These are phyloP conservation scores for Monocercomonoides exilis DNA, from an alignment of 78 protist genomes.

Conservation along the genomic window DNA sequence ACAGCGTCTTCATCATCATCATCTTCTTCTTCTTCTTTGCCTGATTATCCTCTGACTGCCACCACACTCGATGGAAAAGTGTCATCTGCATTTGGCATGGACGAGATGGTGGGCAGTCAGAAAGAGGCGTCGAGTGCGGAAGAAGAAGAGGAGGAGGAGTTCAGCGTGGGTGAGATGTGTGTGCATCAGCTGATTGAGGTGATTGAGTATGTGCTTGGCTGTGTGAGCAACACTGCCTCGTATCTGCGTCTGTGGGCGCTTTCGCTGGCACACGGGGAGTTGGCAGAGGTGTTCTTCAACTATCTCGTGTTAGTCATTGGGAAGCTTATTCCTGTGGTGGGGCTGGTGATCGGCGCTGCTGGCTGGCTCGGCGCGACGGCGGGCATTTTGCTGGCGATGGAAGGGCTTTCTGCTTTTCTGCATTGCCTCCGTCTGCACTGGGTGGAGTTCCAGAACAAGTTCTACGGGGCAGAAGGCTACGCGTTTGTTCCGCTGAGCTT, in stretches of 20 bases:
- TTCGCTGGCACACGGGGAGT: slow-evolving; percentile 91
- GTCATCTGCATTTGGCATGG: too few relatives aligned
- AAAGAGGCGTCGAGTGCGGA: too few relatives aligned
- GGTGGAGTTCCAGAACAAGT: slow-evolving; percentile 97
- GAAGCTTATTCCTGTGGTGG: slow-evolving; percentile 12
- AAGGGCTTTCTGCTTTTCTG: slow-evolving; percentile 94
- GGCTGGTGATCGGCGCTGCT: slow-evolving; percentile 36
- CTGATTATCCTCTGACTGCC: too few relatives aligned
- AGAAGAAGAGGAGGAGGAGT: background rate
- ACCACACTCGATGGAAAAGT: too few relatives aligned
- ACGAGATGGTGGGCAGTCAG: too few relatives aligned
- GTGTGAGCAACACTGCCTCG: slow-evolving; percentile 98
- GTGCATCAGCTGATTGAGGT: slow-evolving; percentile 91
- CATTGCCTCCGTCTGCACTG: slow-evolving; percentile 99
- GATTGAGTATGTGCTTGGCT: slow-evolving; percentile 94
- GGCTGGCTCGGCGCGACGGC: slow-evolving; percentile 82
- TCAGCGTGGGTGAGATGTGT: slow-evolving; percentile 8
- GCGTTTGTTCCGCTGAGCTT: slow-evolving; percentile 58
- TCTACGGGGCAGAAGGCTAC: slow-evolving; percentile 68
- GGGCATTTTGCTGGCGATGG: slow-evolving; percentile 91
- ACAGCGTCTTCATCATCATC: too few relatives aligned
- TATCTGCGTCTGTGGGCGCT: slow-evolving; percentile 99
- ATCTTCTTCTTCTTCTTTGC: too few relatives aligned
- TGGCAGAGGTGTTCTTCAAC: slow-evolving; percentile 30
- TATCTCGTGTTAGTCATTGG: background rate